phyloP scores from a whole-genome alignment of 176 grass and related monocot species.

The Rhipidocladum racemiflorum region DNA sequence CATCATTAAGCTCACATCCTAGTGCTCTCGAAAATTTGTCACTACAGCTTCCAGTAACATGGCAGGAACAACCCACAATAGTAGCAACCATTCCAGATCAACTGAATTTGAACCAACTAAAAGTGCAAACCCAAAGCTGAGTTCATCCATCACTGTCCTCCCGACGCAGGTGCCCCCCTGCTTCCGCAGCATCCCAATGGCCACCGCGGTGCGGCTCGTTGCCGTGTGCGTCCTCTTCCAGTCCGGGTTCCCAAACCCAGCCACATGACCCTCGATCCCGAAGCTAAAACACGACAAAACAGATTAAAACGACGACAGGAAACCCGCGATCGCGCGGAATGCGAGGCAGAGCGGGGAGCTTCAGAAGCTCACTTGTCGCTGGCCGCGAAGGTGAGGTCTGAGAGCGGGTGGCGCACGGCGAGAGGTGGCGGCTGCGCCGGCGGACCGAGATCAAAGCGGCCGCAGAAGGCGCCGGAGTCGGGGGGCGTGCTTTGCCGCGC shows the following conservation, averaged over 20 bases:
- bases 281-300: slow-evolving; percentile 44
- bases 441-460: slow-evolving; percentile 62
- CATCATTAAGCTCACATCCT: neutral
- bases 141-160: slow-evolving; percentile 89
- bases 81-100: slow-evolving; percentile 1
- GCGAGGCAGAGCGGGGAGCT: neutral
- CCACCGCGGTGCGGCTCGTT: slow-evolving; percentile 52
- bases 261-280: slow-evolving; percentile 73
- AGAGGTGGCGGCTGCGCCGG: slow-evolving; percentile 68
- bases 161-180: slow-evolving; percentile 74
- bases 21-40: neutral
- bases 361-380: slow-evolving; percentile 69
- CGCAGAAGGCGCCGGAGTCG: slow-evolving; percentile 60
- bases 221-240: slow-evolving; percentile 80
- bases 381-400: slow-evolving; percentile 70
- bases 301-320: neutral
- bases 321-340: neutral
- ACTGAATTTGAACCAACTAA: slow-evolving; percentile 11
- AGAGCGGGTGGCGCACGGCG: slow-evolving; percentile 49
- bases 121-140: slow-evolving; percentile 69
- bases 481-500: slow-evolving; percentile 15
- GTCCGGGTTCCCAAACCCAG: slow-evolving; percentile 91
- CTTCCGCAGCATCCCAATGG: slow-evolving; percentile 59
- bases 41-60: neutral
- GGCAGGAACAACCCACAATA: neutral